These are phyloP conservation scores for Nissolia schottii DNA, from an alignment of 306 rosid species.

Conservation along the genomic window DNA sequence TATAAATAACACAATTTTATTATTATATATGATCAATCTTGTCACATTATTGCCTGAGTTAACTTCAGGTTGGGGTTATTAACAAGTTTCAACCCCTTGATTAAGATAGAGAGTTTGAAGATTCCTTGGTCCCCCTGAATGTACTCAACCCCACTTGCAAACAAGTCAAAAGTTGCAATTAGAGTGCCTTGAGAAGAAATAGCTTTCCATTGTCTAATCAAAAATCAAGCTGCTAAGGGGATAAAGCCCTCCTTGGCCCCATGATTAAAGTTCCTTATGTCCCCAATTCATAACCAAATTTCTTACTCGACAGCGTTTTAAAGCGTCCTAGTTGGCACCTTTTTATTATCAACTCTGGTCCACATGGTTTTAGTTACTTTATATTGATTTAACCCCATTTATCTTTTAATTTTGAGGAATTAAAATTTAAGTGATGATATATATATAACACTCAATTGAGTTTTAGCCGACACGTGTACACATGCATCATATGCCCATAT, in stretches of 20 bases:
- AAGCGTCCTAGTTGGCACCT: constrained; percentile 26
- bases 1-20: too few relatives aligned
- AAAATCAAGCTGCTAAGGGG: constrained; percentile 27
- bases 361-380: constrained; percentile 27
- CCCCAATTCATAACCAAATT: constrained; percentile 35
- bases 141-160: constrained; percentile 40
- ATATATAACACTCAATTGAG: neutral
- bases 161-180: constrained; percentile 69
- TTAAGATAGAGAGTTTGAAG: constrained; percentile 18
- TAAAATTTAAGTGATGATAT: neutral
- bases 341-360: neutral
- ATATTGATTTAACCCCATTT: neutral
- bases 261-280: constrained; percentile 43
- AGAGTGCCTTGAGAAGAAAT: constrained; percentile 57
- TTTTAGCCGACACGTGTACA: neutral
- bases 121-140: constrained; percentile 47
- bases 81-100: constrained; percentile 31
- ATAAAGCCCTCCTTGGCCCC: neutral
- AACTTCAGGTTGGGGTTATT: constrained; percentile 40
- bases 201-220: constrained; percentile 41
- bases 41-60: constrained; percentile 30
- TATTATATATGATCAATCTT: neutral
- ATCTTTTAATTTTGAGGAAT: neutral
- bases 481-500: neutral
- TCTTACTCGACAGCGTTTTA: constrained; percentile 43